phyloP scores from a whole-genome alignment of 371 early-diverging fungal species.

The Sporodiniella umbellata region DNA sequence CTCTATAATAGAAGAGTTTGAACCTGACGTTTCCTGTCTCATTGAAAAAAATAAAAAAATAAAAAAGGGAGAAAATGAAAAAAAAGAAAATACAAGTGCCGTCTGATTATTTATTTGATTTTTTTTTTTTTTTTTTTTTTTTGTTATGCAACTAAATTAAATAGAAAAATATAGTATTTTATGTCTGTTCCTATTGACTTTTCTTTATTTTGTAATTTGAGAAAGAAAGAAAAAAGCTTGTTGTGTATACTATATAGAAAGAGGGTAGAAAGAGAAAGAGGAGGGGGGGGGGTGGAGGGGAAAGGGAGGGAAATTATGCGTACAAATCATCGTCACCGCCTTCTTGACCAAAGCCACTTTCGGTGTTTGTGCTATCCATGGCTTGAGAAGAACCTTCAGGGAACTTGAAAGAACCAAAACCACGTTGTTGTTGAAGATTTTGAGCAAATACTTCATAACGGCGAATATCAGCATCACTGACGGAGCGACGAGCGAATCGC shows the following conservation, averaged over 20 bases:
- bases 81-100: too few relatives aligned
- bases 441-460: constrained; percentile 99
- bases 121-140: too few relatives aligned
- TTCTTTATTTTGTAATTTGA: neutral
- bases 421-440: constrained; percentile 92
- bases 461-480: constrained; percentile 96
- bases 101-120: too few relatives aligned
- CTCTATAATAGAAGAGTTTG: neutral
- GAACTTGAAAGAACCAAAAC: constrained; percentile 93
- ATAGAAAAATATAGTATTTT: too few relatives aligned
- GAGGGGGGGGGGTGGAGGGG: neutral
- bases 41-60: neutral
- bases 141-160: too few relatives aligned
- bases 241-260: neutral
- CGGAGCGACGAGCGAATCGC: constrained; percentile 96
- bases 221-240: neutral
- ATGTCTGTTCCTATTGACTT: too few relatives aligned
- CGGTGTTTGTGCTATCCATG: constrained; percentile 31
- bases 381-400: constrained; percentile 56
- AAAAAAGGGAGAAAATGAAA: neutral
- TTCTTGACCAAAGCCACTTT: constrained; percentile 47
- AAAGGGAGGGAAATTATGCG: constrained; percentile 28
- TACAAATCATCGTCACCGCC: constrained; percentile 58
- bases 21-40: neutral
- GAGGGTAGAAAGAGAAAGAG: neutral